phyloP scores from a whole-genome alignment of 345 rosid species.

The Pistacia integerrima region DNA sequence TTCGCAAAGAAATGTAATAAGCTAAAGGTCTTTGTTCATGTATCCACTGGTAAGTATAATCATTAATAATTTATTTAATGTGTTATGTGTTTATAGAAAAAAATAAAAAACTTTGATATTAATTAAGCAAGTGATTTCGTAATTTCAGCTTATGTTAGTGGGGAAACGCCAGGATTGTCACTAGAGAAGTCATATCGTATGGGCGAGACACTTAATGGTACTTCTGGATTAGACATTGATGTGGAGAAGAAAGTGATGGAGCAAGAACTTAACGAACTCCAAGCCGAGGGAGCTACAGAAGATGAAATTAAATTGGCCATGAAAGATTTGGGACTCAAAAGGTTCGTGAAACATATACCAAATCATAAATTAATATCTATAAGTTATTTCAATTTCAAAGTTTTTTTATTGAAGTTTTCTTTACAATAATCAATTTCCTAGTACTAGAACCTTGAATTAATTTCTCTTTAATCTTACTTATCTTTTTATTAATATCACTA shows the following conservation, averaged over 20 bases:
- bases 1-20: slow-evolving; percentile 50
- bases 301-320: slow-evolving; percentile 44
- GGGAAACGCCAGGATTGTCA: slow-evolving; percentile 54
- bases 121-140: neutral
- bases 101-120: neutral
- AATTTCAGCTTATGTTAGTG: slow-evolving; percentile 62
- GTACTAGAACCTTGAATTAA: too few relatives aligned
- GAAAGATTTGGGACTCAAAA: slow-evolving; percentile 59
- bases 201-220: slow-evolving; percentile 64
- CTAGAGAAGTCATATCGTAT: slow-evolving; percentile 39
- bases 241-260: slow-evolving; percentile 46
- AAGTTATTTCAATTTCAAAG: neutral
- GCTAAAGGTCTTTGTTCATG: slow-evolving; percentile 43
- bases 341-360: slow-evolving; percentile 32
- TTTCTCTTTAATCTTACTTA: too few relatives aligned
- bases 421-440: too few relatives aligned
- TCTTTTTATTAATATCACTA: too few relatives aligned
- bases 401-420: neutral
- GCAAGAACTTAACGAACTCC: slow-evolving; percentile 48
- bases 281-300: slow-evolving; percentile 34
- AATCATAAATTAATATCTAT: neutral
- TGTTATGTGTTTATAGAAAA: neutral
- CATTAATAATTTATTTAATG: neutral
- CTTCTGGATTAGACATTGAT: slow-evolving; percentile 49
- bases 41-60: slow-evolving; percentile 59